phyloP scores from a whole-genome alignment of 768 basidiomycete genomes.

The Mycena indigotica region DNA sequence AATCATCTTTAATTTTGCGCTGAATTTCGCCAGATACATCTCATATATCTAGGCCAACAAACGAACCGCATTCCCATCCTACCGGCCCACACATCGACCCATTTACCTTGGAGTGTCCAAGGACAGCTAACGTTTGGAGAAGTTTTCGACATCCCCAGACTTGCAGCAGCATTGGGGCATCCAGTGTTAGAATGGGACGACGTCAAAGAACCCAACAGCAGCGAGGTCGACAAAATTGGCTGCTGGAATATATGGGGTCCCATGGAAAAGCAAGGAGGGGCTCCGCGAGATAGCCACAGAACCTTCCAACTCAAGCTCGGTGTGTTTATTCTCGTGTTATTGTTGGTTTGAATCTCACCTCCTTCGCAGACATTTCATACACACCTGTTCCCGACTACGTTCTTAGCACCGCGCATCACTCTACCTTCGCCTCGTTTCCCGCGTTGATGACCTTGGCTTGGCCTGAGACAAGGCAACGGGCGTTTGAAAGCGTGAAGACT shows the following conservation, averaged over 20 bases:
- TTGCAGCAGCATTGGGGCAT: conserved; percentile 28
- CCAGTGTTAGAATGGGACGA: conserved; percentile 41
- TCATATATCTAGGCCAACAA: conserved; percentile 10
- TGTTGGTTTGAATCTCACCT: background rate
- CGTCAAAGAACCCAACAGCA: conserved; percentile 29
- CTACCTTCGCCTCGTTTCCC: background rate
- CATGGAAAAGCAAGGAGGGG: background rate
- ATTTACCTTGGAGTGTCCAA: conserved; percentile 20
- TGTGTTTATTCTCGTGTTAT: background rate
- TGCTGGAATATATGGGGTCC: background rate
- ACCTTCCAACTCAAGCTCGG: no score
- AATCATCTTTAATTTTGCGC: background rate
- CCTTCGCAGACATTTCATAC: background rate
- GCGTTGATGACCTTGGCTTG: background rate
- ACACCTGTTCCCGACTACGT: background rate
- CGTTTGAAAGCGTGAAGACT: background rate
- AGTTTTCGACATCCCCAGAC: conserved; percentile 36
- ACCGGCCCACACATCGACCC: background rate
- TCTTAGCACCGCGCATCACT: background rate
- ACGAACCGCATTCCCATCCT: conserved; percentile 1
- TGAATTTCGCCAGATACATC: conserved; percentile 4
- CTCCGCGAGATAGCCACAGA: background rate
- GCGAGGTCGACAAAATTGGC: conserved; percentile 4
- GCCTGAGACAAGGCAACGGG: background rate
- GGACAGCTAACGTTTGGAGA: conserved; percentile 28